These are phyloP conservation scores for Plasmopara halstedii DNA, from an alignment of 352 stramenopile genomes.

Conservation along the genomic window DNA sequence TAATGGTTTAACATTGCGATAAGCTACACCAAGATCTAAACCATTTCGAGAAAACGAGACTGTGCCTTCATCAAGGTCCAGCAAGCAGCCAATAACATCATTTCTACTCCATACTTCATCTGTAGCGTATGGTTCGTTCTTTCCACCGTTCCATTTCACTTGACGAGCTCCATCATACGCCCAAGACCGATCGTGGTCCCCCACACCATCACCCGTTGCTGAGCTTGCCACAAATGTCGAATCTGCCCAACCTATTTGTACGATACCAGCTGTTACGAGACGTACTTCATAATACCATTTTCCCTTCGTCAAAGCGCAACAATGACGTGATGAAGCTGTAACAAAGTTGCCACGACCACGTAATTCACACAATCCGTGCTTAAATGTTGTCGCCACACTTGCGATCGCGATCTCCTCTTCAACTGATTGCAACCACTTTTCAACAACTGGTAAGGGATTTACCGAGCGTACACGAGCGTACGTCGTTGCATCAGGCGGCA, in stretches of 20 bases:
- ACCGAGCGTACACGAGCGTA: conserved; percentile 23
- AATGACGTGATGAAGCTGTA: conserved; percentile 45
- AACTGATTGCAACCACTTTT: conserved; percentile 35
- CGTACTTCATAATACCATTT: conserved; percentile 91
- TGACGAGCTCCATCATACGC: conserved; percentile 83
- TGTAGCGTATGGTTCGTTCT: conserved; percentile 50
- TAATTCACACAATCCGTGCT: conserved; percentile 65
- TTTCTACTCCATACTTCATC: conserved; percentile 53
- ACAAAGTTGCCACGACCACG: conserved; percentile 71
- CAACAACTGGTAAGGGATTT: conserved; percentile 14
- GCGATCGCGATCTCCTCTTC: conserved; percentile 12
- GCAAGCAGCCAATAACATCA: conserved; percentile 84
- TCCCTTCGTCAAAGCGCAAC: conserved; percentile 35
- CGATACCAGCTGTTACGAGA: conserved; percentile 81
- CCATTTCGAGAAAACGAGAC: conserved; percentile 86
- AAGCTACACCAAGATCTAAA: conserved; percentile 51
- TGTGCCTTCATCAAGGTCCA: conserved; percentile 65
- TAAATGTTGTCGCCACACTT: conserved; percentile 41
- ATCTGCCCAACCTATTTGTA: conserved; percentile 91
- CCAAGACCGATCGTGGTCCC: conserved; percentile 87
- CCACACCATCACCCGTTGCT: conserved; percentile 81
- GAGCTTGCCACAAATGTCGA: conserved; percentile 69
- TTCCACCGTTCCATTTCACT: conserved; percentile 76
- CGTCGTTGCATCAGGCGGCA: conserved; percentile 26
- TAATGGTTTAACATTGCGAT: conserved; percentile 30